Percentiles rank a stretch among this genome's conserved stretches.
phyloP scores from a whole-genome alignment of 495 filamentous ascomycete species.

The Penicillium coprophilum region DNA sequence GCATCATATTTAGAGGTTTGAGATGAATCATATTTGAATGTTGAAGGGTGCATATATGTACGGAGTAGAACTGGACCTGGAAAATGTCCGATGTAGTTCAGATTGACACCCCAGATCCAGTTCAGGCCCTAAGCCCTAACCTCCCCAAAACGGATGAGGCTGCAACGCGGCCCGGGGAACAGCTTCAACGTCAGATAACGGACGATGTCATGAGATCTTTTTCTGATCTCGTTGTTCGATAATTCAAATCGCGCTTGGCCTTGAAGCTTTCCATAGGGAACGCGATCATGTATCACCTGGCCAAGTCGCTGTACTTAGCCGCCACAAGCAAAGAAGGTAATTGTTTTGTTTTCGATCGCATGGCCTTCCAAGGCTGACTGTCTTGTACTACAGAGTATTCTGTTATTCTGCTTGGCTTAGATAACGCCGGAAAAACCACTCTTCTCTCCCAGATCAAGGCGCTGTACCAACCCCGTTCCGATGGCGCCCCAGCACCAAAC shows the following conservation, averaged over 20 bases:
- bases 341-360: background rate
- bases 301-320: constrained; percentile 90
- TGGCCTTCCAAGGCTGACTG: constrained; percentile 1
- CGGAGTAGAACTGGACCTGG: background rate
- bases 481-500: constrained; percentile 53
- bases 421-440: constrained; percentile 98
- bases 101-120: background rate
- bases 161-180: constrained; percentile 23
- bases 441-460: constrained; percentile 95
- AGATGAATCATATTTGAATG: background rate
- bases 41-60: too few relatives aligned
- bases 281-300: constrained; percentile 86
- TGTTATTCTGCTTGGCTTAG: constrained; percentile 91
- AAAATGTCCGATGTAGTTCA: background rate
- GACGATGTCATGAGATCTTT: constrained; percentile 26
- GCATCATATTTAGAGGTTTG: background rate
- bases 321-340: constrained; percentile 93
- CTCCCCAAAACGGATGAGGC: constrained; percentile 32
- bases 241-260: constrained; percentile 16
- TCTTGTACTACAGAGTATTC: constrained; percentile 74
- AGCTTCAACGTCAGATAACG: constrained; percentile 8
- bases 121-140: constrained; percentile 33
- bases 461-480: constrained; percentile 66
- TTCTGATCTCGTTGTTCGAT: constrained; percentile 11
- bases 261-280: constrained; percentile 19